These are phyloP conservation scores for Globomyces sp. DNA, from an alignment of 371 early-diverging fungal species.

Conservation along the genomic window DNA sequence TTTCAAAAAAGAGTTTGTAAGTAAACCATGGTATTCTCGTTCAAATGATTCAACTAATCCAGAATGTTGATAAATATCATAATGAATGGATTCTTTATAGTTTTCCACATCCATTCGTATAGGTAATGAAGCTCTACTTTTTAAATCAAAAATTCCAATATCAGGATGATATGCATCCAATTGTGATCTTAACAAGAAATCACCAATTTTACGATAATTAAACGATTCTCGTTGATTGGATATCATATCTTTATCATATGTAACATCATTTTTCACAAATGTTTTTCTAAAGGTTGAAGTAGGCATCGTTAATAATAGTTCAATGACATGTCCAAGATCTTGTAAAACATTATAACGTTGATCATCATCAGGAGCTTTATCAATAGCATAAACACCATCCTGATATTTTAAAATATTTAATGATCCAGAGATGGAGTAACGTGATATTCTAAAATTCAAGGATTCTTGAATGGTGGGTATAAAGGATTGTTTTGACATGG, in stretches of 20 bases:
- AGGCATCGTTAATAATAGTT: slow-evolving; percentile 68
- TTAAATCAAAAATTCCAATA: slow-evolving; percentile 89
- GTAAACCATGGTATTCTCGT: slow-evolving; percentile 93
- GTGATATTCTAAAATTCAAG: background rate
- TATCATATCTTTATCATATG: background rate
- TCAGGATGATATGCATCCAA: slow-evolving; percentile 80
- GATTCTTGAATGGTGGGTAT: too few relatives aligned
- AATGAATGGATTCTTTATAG: slow-evolving; percentile 61
- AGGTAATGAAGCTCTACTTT: slow-evolving; percentile 85
- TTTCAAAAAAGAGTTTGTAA: slow-evolving; percentile 81
- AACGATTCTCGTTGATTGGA: background rate
- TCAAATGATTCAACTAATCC: slow-evolving; percentile 83
- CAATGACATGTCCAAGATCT: slow-evolving; percentile 40
- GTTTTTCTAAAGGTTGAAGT: background rate
- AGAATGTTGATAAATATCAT: slow-evolving; percentile 45
- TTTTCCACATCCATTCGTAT: slow-evolving; percentile 79
- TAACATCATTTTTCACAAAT: slow-evolving; percentile 4
- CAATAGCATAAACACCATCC: slow-evolving; percentile 79
- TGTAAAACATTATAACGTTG: slow-evolving; percentile 54
- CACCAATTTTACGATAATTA: slow-evolving; percentile 22
- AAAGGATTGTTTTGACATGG: slow-evolving; percentile 52
- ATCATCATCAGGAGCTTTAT: slow-evolving; percentile 71
- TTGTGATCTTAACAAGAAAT: slow-evolving; percentile 84
- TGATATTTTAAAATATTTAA: slow-evolving; percentile 49
- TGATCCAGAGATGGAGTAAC: background rate